Evolutionary conservation across 768 basidiomycete species (phyloP), one percentile per base, ranked within the genome.

Genomic region (Terana coerulea): DNA sequence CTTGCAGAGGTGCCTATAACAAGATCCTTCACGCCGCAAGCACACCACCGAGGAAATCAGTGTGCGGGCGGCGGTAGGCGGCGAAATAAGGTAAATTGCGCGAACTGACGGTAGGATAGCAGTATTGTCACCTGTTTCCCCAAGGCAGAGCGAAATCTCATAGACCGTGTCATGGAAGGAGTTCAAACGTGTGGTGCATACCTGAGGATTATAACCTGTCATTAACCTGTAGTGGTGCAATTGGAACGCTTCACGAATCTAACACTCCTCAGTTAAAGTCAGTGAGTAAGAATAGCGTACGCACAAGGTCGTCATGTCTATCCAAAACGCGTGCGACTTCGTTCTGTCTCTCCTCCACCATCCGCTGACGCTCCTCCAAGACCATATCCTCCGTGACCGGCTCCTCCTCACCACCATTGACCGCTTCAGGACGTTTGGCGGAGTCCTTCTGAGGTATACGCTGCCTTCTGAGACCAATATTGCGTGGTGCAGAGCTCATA

Each of bases 221-320:
- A 95, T 75, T 22, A 79, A 83, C 2, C 82, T 78, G 63, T 88
- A 95, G 52, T 85, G 75, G 57, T 94, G 86, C 68, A 95, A 75
- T 63, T 98, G 94, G 67, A 95, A 98, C 52, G 81, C 74, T 67
- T 98, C 91, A 53, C 94, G 81, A 42, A 95, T 76, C 86, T 92
- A 54, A 35, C 19, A 29, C 15, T 14, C n/a, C 39, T 46, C 12
- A 30, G 29, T 12, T 3, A 22, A 1, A 15, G 2, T 15, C 31
- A 35, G 15, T 1, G 46, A 50, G 39, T 15, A 19, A 49, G 52
- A 37, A 15, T 14, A n/a, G 28, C 12, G 24, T 35, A 51, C 89
- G 61, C 64, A 91, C 91, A 69, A 88, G 65, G 59, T 77, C 75
- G 64, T 93, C 91, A 69, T 92, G 91, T 56, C 63, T 73, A 50